These are phyloP conservation scores for Colletotrichum gloeosporioides DNA, from an alignment of 2,329 filamentous ascomycete genomes.

Conservation along the genomic window DNA sequence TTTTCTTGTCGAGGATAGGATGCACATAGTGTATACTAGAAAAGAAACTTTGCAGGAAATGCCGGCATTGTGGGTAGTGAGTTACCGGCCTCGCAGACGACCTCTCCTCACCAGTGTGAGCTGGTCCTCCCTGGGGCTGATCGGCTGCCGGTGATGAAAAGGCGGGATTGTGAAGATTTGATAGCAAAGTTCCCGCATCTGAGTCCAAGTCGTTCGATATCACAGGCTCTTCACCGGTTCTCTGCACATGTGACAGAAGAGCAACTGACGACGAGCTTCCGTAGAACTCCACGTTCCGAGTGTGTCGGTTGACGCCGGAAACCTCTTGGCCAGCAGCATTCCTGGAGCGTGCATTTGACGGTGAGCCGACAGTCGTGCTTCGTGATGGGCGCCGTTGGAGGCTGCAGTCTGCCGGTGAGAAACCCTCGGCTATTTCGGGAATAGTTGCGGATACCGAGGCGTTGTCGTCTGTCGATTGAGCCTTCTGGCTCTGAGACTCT, in stretches of 20 bases:
- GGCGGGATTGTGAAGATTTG: slow-evolving; percentile 49
- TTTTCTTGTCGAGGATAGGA: slow-evolving; percentile 50
- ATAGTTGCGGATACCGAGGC: slow-evolving; percentile 18
- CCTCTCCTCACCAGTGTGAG: not conserved
- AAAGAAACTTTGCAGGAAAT: slow-evolving; percentile 53
- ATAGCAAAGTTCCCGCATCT: slow-evolving; percentile 43
- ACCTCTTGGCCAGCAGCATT: slow-evolving; percentile 41
- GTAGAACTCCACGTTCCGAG: slow-evolving; percentile 51
- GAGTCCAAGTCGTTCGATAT: slow-evolving; percentile 22
- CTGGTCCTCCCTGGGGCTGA: not conserved
- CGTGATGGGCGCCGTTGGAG: slow-evolving; percentile 1
- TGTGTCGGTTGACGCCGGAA: slow-evolving; percentile 49
- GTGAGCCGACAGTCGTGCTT: slow-evolving; percentile 6
- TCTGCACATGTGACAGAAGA: slow-evolving; percentile 45
- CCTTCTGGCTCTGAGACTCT: not conserved
- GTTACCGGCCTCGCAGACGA: slow-evolving; percentile 22
- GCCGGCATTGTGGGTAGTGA: slow-evolving; percentile 47
- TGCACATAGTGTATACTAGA: slow-evolving; percentile 53
- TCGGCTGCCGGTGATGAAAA: slow-evolving; percentile 36
- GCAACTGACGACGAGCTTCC: slow-evolving; percentile 53
- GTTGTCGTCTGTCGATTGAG: not conserved
- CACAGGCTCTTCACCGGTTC: slow-evolving; percentile 25
- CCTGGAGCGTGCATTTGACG: slow-evolving; percentile 27
- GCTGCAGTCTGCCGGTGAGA: not conserved
- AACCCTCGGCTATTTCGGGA: not conserved